Percentiles rank a stretch among this genome's conserved stretches.
phyloP scores from a whole-genome alignment of 306 rosid genomes.

The Chamaecrista fasciculata region DNA sequence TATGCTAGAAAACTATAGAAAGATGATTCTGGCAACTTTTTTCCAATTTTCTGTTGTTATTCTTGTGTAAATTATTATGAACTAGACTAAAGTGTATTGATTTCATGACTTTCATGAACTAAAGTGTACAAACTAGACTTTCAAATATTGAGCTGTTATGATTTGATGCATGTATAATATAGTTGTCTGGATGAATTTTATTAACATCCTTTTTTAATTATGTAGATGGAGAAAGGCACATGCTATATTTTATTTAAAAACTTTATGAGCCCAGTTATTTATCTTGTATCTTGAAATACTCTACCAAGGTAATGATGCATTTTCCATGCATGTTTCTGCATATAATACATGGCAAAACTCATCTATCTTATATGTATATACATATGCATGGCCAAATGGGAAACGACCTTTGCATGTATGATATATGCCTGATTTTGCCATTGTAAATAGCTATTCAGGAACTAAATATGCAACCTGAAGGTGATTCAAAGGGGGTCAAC shows the following conservation, averaged over 20 bases:
- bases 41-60: not conserved
- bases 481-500: conserved; percentile 33
- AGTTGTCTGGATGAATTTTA: not conserved
- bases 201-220: conserved; percentile 28
- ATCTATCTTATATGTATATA: not conserved
- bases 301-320: conserved; percentile 52
- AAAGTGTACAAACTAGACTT: too few relatives aligned
- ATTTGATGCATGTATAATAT: not conserved
- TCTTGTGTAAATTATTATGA: too few relatives aligned
- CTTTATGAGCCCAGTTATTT: conserved; percentile 52
- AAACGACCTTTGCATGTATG: not conserved
- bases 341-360: not conserved
- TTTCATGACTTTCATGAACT: too few relatives aligned
- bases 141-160: too few relatives aligned
- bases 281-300: conserved; percentile 51
- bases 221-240: conserved; percentile 48
- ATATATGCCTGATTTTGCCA: conserved; percentile 15
- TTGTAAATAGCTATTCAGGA: conserved; percentile 60
- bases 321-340: conserved; percentile 9
- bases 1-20: not conserved
- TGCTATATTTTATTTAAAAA: conserved; percentile 64
- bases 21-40: not conserved
- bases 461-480: conserved; percentile 40
- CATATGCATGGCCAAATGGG: not conserved
- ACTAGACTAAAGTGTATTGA: too few relatives aligned